Evolutionary conservation across 305 asterid genomes (phyloP).

Genomic region (Rubia balearica): DNA sequence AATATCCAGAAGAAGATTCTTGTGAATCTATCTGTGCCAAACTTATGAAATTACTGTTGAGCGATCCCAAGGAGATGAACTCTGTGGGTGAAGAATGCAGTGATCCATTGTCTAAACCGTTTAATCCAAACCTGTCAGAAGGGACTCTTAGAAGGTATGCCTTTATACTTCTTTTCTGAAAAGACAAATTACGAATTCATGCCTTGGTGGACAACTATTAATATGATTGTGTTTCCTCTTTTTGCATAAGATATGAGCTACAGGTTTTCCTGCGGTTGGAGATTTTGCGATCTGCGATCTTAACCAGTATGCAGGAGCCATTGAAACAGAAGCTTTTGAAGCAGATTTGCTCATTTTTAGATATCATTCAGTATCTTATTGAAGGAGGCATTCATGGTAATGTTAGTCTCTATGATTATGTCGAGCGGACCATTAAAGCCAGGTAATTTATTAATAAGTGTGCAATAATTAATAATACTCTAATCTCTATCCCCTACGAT

Average conservation of each 20-base stretch:
- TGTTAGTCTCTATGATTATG: constrained; percentile 68
- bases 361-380: constrained; percentile 79
- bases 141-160: constrained; percentile 79
- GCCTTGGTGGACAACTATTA: background rate
- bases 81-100: constrained; percentile 32
- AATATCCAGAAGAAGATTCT: constrained; percentile 30
- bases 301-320: constrained; percentile 41
- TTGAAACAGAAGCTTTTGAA: constrained; percentile 58
- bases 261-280: constrained; percentile 94
- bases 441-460: constrained; percentile 42
- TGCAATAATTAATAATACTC: background rate
- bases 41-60: constrained; percentile 41
- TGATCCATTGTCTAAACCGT: constrained; percentile 20
- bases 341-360: constrained; percentile 82
- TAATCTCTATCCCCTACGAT: background rate
- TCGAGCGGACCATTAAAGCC: constrained; percentile 64
- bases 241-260: constrained; percentile 61
- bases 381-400: constrained; percentile 91
- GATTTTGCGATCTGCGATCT: constrained; percentile 51
- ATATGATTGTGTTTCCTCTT: constrained; percentile 32
- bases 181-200: background rate
- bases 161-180: constrained; percentile 13
- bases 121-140: constrained; percentile 36
- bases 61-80: constrained; percentile 76
- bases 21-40: constrained; percentile 25